Evolutionary conservation across 768 basidiomycete species (phyloP), one percentile per base, ranked within the genome.

Genomic region (Boletus reticuloceps): DNA sequence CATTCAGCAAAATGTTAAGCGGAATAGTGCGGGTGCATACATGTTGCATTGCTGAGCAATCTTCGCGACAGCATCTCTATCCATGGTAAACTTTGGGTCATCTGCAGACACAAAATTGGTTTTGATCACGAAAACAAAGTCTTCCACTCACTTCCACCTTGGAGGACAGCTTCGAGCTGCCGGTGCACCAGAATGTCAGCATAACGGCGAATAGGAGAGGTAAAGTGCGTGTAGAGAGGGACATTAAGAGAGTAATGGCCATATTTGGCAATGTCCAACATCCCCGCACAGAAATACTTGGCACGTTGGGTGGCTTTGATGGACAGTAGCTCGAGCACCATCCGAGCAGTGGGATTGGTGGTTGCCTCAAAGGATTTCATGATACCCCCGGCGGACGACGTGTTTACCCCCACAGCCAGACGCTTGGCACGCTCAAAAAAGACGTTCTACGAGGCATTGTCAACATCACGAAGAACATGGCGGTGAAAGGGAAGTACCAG

Each of bases 181-280:
- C 97, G 93, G 69, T 98, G 97, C 12, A 96, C 95, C 41, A 99
- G 78, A 46, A 99, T 78, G 67, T 99, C 97, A 48, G 94, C 92
- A 67, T 94, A 94, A 19, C 92, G 89, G 48, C 92, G 86, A 63
- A 97, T 94, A 10, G 94, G 97, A 6, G 88, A 93, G 1, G 91
- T 94, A 74, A 91, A 94, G 70, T 94, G 90, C 10, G 89, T 96
- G 75, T 98, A 99, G 42, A 99, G 79, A 17, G 97, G 94, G 6
- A 83, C 77, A 60, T 86, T 96, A 61, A 98, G 77, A 1, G 95
- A 87, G 69, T 92, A 98, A 72, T 99, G 97, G 31, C 84, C 75
- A 67, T 98, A 99, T 76, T 98, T 98, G 40, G 94, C 93, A 65
- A 99, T 99, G 72, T 99, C 97, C 63, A 99, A 78, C 96, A 98